phyloP scores from a whole-genome alignment of 2,329 filamentous ascomycete genomes.

The Incumbomyces lentus region DNA sequence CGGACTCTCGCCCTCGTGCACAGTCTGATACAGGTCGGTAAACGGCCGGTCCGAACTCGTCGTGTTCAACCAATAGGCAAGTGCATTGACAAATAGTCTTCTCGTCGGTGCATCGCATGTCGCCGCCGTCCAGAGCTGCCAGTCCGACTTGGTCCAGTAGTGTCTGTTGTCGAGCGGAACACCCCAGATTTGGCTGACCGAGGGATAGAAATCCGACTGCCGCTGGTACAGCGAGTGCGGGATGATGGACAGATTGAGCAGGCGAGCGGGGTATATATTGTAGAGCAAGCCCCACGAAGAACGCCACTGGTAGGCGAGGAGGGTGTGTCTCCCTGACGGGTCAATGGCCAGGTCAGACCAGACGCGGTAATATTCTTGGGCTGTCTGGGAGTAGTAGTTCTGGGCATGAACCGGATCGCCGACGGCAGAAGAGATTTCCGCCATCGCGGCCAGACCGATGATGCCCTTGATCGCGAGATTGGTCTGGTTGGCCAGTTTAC shows the following conservation, averaged over 20 bases:
- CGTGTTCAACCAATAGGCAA: constrained; percentile 74
- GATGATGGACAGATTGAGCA: constrained; percentile 66
- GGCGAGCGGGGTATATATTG: constrained; percentile 67
- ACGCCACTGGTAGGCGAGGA: constrained; percentile 67
- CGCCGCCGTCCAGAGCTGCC: constrained; percentile 79
- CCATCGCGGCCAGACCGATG: constrained; percentile 47
- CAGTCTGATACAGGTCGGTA: constrained; percentile 68
- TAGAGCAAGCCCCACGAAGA: constrained; percentile 76
- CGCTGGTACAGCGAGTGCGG: constrained; percentile 54
- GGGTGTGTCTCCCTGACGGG: constrained; percentile 58
- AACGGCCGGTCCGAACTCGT: constrained; percentile 65
- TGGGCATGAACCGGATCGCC: constrained; percentile 33
- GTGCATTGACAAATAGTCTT: constrained; percentile 58
- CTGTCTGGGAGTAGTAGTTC: constrained; percentile 32
- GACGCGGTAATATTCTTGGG: constrained; percentile 47
- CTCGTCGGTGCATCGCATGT: constrained; percentile 56
- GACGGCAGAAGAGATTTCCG: constrained; percentile 40
- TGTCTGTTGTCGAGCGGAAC: constrained; percentile 71
- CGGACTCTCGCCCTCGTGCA: constrained; percentile 63
- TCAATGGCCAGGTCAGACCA: constrained; percentile 65
- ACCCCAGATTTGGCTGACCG: constrained; percentile 71
- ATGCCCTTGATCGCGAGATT: constrained; percentile 51
- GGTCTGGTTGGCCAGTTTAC: constrained; percentile 42
- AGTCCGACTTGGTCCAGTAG: constrained; percentile 77
- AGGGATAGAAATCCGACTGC: constrained; percentile 69